Evolutionary conservation across 179 eudicot species (phyloP), one percentile per base, ranked within the genome.

Genomic region (Gypsophila paniculata): DNA sequence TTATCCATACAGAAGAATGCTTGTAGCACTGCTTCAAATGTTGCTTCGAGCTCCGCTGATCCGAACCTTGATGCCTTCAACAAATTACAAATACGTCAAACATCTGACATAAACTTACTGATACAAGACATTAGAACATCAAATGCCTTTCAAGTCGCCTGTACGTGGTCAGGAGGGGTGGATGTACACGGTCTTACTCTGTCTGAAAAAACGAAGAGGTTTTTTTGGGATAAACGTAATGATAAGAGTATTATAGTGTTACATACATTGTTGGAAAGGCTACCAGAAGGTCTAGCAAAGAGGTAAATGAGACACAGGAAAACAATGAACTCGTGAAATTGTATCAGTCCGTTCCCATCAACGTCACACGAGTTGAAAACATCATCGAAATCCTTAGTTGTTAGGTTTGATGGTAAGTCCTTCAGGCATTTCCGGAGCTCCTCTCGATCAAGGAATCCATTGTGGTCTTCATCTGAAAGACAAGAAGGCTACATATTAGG

Each of bases 1-100:
- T 89, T 85, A 60, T 91, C 94, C 71, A 89, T 83, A 68, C 80
- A 86, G 78, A 85, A 74, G 79, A 89, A 89, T 61, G 88, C 88
- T 72, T 87, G 85, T 25, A 89, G 72, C 26, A 91, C 78, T 4
- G 73, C 72, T 65, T 87, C 86, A 61, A 87, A 91, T 65, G 90
- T 87, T 13, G 85, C 80, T 82, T 86, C 85, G 13, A 83, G 79
- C 75, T 84, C 75, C 3, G 82, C 71, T 6, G 80, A 83, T 61
- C 85, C 83, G 72, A 82, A 72, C 68, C 74, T 73, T 57, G 82
- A 72, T 39, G 74, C 75, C 89, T 86, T 23, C 21, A 66, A 12
- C 17, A 46, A 15, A 25, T 25, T 12, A 32, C 19, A 42, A 65
- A 72, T 65, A 67, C 57, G 61, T 59, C 51, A 76, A 34, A 69